Percentiles rank a stretch among this genome's conserved stretches.
Conservation (phyloP, 108 stramenopile species). For the Cyclotella kingstonii region DNA sequence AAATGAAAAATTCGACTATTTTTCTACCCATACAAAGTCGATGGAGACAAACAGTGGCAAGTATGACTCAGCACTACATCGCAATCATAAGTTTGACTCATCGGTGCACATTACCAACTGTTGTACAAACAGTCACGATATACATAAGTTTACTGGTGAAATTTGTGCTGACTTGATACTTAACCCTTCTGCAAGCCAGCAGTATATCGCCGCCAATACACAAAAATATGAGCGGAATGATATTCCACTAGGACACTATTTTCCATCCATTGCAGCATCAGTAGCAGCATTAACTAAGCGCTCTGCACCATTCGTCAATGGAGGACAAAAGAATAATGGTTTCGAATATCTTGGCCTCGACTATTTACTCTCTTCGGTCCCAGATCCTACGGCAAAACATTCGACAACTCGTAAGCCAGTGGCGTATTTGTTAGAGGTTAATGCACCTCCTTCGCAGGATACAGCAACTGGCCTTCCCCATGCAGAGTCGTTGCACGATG, state of each 20-base stretch:
- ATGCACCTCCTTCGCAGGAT: conserved; percentile 86
- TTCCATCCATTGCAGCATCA: conserved; percentile 65
- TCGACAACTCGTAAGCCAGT: conserved; percentile 31
- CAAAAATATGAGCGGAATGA: neutral
- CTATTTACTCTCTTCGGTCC: conserved; percentile 64
- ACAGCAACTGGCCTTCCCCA: conserved; percentile 78
- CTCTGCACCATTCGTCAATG: conserved; percentile 53
- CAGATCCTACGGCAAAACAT: neutral
- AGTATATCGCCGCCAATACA: no score
- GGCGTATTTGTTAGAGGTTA: conserved; percentile 81
- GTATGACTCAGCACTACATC: neutral
- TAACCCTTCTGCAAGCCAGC: neutral
- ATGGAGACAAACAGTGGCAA: neutral
- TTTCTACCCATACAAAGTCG: neutral
- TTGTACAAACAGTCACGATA: conserved; percentile 82
- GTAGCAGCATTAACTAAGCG: conserved; percentile 50
- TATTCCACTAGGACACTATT: conserved; percentile 58
- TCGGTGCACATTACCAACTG: conserved; percentile 86
- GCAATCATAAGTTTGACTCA: conserved; percentile 28
- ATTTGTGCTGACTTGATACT: conserved; percentile 68
- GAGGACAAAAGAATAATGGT: conserved; percentile 75
- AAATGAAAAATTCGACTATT: conserved; percentile 61
- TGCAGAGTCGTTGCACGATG: conserved; percentile 78
- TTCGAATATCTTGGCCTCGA: conserved; percentile 88
- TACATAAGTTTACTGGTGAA: conserved; percentile 73